Base-by-base conservation (phyloP, 805 yeast species). In the Myxozyma melibiosi region DNA sequence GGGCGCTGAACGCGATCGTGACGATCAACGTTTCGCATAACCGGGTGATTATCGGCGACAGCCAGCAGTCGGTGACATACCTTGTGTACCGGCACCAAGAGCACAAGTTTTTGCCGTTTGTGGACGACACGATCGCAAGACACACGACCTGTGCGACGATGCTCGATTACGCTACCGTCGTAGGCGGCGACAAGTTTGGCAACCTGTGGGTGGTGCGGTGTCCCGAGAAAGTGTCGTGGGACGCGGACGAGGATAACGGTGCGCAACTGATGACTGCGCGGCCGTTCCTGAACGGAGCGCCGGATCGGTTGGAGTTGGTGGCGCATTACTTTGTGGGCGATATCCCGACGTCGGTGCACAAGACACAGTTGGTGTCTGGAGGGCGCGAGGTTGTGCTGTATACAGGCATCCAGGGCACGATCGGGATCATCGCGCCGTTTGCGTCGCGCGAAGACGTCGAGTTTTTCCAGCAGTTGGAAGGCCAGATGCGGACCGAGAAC, bases 131-230 rank as follows among this genome's bases (percentile, higher is more conserved):
- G 0, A 72, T 85, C 37, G 77, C 84, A 33, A 74, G 97, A 31
- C 87, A 86, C 66, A 77, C 86, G 2, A 85, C 95, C 0, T 65
- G 83, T 2, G 64, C 86, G 41, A 67, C 76, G 2, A 72, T 82
- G 62, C 71, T 94, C 4, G 98, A 94, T 68, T 80, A 82, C 60
- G 83, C 83, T 54, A 90, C 97, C 0, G 81, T 87, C 0, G 74
- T 86, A 39, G 89, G 88, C 0, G 96, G 96, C 13, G 98, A 94
- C 69, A 85, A 84, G 67, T 90, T 87, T 71, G 97, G 98, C 0
- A 88, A 86, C 65, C 45, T 90, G 0, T 84, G 85, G 71, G 79
- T 88, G 0, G 71, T 89, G 39, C 74, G 97, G 57, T 71, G 86
- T 39, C 81, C 86, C 0, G 72, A 72, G n/a, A 73, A 76, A 3